Evolutionary conservation across 768 basidiomycete species (phyloP), one percentile per base, ranked within the genome.

Genomic region (Podaxis carcinomalis): DNA sequence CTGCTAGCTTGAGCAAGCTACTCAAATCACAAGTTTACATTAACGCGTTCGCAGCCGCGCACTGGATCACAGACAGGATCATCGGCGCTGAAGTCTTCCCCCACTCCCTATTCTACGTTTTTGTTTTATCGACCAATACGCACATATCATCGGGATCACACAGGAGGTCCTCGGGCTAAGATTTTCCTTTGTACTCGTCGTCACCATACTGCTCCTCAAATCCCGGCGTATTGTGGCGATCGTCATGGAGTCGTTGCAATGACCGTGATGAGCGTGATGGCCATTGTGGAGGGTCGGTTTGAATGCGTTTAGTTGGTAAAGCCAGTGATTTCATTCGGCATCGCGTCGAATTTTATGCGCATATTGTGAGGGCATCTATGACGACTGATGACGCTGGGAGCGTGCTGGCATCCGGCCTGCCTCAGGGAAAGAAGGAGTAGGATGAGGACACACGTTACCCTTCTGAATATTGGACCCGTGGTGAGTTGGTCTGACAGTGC

Each of bases 341-440:
- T 99, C 66, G 90, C 95, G 95, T 99, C 57, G 97, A 99, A 74
- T 99, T 99, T 74, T 96, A 93, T 69, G 92, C 92, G 2, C 97
- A 99, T 75, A 83, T 98, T 58, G 95, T 95, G 2, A 77, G 97
- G 65, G 93, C 96, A 14, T 99, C 98, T 74, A 95, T 98, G 93
- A 32, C 91, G 3, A 77, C 81, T 47, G 90, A 42, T 42, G 42
- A 50, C 21, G 89, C 91, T 5, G 93, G 92, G 4, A 81, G 87
- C n/a, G 92, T 90, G 13, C 71, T 93, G 52, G 83, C 90, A 4
- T 77, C 81, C 46, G 91, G 93, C 67, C 89, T 92, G 72, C 85
- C 87, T 2, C 81, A 83, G 0, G 90, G 88, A 0, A 88, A 90
- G 76, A 27, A 27, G 25, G 25, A 27, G 25, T 27, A 4, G 25